Evolutionary conservation across 73 alveolate genomes (phyloP).

Genomic region (Paramecium caudatum): DNA sequence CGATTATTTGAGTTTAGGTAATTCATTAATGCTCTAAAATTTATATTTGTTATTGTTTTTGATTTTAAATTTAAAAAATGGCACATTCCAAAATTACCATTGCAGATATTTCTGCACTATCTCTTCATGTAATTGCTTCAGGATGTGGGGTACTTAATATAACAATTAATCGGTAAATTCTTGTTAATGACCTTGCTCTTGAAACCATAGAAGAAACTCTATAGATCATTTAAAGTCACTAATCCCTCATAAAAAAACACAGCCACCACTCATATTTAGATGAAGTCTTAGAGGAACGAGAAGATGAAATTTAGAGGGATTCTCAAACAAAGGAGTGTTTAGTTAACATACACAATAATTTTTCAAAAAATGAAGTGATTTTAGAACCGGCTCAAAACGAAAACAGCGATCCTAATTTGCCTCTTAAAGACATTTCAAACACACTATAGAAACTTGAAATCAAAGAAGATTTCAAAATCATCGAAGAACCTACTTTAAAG

Average conservation of each 20-base stretch:
- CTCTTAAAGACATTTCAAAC: not conserved
- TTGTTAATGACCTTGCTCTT: not conserved
- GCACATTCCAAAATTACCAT: conserved; percentile 16
- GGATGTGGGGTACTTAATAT: not conserved
- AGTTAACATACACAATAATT: too few relatives aligned
- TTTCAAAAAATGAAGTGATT: not conserved
- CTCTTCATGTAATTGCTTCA: conserved; percentile 46
- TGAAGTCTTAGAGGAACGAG: conserved; percentile 24
- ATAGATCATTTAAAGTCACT: not conserved
- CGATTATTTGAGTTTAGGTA: not conserved
- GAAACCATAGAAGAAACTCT: conserved; percentile 11
- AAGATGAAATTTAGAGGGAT: conserved; percentile 34
- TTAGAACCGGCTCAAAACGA: not conserved
- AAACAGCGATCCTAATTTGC: not conserved
- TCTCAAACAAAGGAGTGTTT: conserved; percentile 23
- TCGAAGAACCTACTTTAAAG: too few relatives aligned
- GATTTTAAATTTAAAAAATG: conserved; percentile 10
- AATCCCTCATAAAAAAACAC: not conserved
- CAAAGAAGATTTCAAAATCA: too few relatives aligned
- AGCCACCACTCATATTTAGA: not conserved
- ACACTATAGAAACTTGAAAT: not conserved
- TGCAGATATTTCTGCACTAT: conserved; percentile 19
- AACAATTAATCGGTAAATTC: not conserved
- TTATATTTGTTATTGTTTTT: conserved; percentile 24
- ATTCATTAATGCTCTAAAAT: conserved; percentile 8